phyloP scores from a whole-genome alignment of 1,284 basidiomycete species.

The Chalciporus sp. region DNA sequence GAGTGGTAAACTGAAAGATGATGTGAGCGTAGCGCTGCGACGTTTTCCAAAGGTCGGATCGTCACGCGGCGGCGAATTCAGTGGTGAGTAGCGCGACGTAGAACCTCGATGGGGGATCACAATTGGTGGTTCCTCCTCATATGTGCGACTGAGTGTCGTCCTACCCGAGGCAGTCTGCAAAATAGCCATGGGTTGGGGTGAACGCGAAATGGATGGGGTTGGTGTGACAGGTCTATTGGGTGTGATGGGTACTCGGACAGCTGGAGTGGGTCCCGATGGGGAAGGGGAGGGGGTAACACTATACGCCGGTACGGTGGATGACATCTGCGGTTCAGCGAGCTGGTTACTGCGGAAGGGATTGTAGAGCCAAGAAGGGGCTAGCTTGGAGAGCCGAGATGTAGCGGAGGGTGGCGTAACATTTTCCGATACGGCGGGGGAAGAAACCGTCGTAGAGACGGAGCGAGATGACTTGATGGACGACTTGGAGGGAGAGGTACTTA shows the following conservation, averaged over 20 bases:
- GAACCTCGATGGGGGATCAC: slow-evolving; percentile 45
- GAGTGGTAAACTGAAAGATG: slow-evolving; percentile 42
- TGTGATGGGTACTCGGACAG: slow-evolving; percentile 32
- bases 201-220: slow-evolving; percentile 35
- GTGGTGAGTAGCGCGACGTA: slow-evolving; percentile 57
- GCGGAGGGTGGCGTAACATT: slow-evolving; percentile 28
- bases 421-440: slow-evolving; percentile 6
- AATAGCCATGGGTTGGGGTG: slow-evolving; percentile 58
- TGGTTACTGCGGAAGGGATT: slow-evolving; percentile 66
- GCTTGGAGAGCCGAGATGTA: slow-evolving; percentile 51
- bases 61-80: slow-evolving; percentile 69
- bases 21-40: slow-evolving; percentile 47
- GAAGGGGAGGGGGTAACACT: slow-evolving; percentile 25
- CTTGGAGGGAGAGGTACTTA: slow-evolving; percentile 67
- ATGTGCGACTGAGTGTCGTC: slow-evolving; percentile 47
- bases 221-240: slow-evolving; percentile 31
- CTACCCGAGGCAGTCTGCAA: slow-evolving; percentile 45
- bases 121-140: slow-evolving; percentile 55
- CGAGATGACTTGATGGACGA: slow-evolving; percentile 59
- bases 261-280: slow-evolving; percentile 32
- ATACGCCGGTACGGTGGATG: slow-evolving; percentile 40
- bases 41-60: slow-evolving; percentile 58
- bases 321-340: slow-evolving; percentile 60
- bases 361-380: slow-evolving; percentile 74
- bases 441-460: slow-evolving; percentile 38